Conservation (phyloP, 2,329 filamentous ascomycete species). For the Diplodia corticola region DNA sequence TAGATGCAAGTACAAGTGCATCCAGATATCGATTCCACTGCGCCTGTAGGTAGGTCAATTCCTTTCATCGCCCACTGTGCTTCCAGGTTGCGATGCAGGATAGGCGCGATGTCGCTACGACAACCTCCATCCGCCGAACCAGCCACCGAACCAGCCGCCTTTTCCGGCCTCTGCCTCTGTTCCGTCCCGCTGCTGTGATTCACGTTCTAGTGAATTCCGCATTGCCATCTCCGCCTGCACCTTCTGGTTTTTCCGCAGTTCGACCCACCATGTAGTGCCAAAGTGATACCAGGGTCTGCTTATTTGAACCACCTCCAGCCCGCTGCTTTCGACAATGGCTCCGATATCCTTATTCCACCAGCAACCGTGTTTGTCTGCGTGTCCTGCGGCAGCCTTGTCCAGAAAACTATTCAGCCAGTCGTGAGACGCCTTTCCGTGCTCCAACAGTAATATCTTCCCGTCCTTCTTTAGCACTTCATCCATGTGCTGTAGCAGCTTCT, state of each 20-base stretch:
- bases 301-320: constrained; percentile 49
- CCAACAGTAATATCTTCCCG: constrained; percentile 49
- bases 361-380: constrained; percentile 52
- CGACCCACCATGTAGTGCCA: constrained; percentile 53
- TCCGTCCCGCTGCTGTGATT: not conserved
- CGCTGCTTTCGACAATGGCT: constrained; percentile 49
- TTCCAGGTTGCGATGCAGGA: too few relatives aligned
- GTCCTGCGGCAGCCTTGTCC: constrained; percentile 48
- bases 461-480: constrained; percentile 46
- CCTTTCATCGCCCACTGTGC: too few relatives aligned
- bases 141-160: constrained; percentile 17
- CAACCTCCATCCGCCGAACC: constrained; percentile 14
- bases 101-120: not conserved
- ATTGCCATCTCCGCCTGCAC: constrained; percentile 19
- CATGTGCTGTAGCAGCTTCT: constrained; percentile 47
- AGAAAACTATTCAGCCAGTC: constrained; percentile 51
- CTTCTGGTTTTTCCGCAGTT: constrained; percentile 34
- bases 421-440: constrained; percentile 52
- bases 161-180: not conserved
- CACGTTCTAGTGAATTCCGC: not conserved
- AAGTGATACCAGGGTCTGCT: constrained; percentile 45
- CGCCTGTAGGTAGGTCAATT: too few relatives aligned
- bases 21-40: too few relatives aligned
- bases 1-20: too few relatives aligned
- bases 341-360: constrained; percentile 57